A percentile compares a stretch with the other conserved stretches of the same genome.
phyloP scores from a whole-genome alignment of 495 filamentous ascomycete genomes.

The Aspergillus homomorphus region DNA sequence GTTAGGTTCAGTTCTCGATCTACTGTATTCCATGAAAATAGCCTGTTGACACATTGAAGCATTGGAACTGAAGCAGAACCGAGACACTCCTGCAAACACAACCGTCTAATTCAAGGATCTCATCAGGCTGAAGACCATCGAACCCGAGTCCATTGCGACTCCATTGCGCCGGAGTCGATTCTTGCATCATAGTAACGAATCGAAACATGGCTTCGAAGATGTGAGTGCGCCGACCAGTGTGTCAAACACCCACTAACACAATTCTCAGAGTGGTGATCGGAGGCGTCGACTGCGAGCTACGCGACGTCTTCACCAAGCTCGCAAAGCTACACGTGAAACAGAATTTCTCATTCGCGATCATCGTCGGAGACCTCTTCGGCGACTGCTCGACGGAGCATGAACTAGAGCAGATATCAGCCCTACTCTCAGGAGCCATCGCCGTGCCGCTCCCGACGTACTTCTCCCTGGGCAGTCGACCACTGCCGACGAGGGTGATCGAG shows the following conservation, averaged over 20 bases:
- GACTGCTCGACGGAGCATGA: slow-evolving; percentile 48
- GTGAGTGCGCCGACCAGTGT: slow-evolving; percentile 44
- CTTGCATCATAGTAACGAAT: slow-evolving; percentile 17
- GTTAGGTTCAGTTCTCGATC: background rate
- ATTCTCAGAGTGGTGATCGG: slow-evolving; percentile 62
- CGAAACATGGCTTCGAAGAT: slow-evolving; percentile 58
- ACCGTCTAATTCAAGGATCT: background rate
- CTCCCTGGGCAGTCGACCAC: slow-evolving; percentile 61
- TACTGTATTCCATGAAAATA: background rate
- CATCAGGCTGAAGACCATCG: background rate
- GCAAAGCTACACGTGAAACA: slow-evolving; percentile 78
- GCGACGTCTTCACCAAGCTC: slow-evolving; percentile 72
- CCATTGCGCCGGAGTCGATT: slow-evolving; percentile 9
- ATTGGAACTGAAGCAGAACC: no score
- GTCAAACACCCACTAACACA: background rate
- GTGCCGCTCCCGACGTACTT: slow-evolving; percentile 87
- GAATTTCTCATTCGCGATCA: slow-evolving; percentile 76
- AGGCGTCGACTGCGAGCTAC: slow-evolving; percentile 69
- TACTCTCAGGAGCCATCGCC: slow-evolving; percentile 66
- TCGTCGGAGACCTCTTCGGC: slow-evolving; percentile 79
- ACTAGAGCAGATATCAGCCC: slow-evolving; percentile 52
- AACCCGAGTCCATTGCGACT: slow-evolving; percentile 8
- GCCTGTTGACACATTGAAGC: background rate
- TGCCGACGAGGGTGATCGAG: slow-evolving; percentile 67
- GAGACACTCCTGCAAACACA: background rate